These are phyloP conservation scores for Rutstroemia sydowiana DNA, from an alignment of 2,329 filamentous ascomycete genomes.

Conservation along the genomic window DNA sequence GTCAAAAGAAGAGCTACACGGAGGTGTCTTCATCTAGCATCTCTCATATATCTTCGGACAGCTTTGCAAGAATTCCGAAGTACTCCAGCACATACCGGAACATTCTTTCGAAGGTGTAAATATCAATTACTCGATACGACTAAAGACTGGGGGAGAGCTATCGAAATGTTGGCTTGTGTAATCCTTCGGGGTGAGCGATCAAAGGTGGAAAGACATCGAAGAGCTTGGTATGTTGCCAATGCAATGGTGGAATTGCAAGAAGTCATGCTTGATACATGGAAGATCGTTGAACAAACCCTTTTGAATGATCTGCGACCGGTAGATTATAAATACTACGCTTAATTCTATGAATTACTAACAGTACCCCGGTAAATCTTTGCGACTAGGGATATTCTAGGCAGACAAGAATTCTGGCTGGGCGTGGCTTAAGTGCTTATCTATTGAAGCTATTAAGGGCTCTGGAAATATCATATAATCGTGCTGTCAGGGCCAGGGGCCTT, in stretches of 20 bases:
- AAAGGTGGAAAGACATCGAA: background rate
- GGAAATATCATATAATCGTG: no score
- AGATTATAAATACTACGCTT: no score
- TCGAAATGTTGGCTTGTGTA: background rate
- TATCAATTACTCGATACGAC: background rate
- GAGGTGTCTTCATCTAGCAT: background rate
- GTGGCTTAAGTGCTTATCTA: no score
- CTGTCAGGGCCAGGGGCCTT: no score
- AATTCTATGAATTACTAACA: no score
- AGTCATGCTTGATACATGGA: background rate
- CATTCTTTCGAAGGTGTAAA: background rate
- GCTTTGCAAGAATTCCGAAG: background rate
- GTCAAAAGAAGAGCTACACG: background rate
- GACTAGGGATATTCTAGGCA: no score
- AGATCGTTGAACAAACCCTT: background rate
- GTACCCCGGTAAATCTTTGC: no score
- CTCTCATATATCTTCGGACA: background rate
- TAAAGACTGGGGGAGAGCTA: background rate
- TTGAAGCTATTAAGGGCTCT: no score
- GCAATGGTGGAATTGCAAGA: background rate
- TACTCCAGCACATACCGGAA: background rate
- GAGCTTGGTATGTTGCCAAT: background rate
- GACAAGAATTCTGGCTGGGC: no score
- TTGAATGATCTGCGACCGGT: background rate
- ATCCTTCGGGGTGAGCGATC: background rate